Evolutionary conservation across 768 basidiomycete species (phyloP), one percentile per base, ranked within the genome.

Genomic region (Mycena leptocephala): DNA sequence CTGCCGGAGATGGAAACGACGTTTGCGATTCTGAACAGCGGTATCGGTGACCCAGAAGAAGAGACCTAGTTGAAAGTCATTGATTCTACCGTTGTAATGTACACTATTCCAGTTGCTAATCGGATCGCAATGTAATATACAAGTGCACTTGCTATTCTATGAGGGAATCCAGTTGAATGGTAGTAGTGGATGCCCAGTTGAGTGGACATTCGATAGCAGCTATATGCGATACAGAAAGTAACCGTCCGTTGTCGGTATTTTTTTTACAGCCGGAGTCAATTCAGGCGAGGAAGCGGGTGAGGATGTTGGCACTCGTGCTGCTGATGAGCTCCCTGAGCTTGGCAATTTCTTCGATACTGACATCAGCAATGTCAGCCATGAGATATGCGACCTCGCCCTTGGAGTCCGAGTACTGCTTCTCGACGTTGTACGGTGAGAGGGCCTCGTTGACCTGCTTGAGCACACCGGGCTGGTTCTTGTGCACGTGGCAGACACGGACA

Each of bases 401-500:
- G 58, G 96, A 97, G 83, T 99, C 98, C n/a, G 98, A 97, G 86
- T 94, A 99, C 86, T 99, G 98, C 88, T 99, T 99, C 87, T 98
- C 97, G 83, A 99, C 97, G 85, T 99, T 99, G 90, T 97, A 97
- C 46, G 96, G 94, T 62, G 95, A 95, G 51, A 99, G 88, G 35
- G 95, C 94, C 79, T 97, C 95, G 90, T 99, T 99, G 89, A 99
- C 95, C 82, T 93, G 92, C 81, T 93, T 94, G 82, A 99, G 93
- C 61, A 99, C 98, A 89, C 97, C 97, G 64, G 97, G 97, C 85
- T 95, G 92, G 87, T 99, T 99, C 85, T 89, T 93, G 91, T 99
- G 98, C 62, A 98, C 95, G 85, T 99, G 93, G 87, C 98, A 99
- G 39, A 99, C 89, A 76, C 98, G 95, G 78, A 99, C 92, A 81